phyloP scores from a whole-genome alignment of 2,329 filamentous ascomycete genomes.

The Anisogramma anomala region DNA sequence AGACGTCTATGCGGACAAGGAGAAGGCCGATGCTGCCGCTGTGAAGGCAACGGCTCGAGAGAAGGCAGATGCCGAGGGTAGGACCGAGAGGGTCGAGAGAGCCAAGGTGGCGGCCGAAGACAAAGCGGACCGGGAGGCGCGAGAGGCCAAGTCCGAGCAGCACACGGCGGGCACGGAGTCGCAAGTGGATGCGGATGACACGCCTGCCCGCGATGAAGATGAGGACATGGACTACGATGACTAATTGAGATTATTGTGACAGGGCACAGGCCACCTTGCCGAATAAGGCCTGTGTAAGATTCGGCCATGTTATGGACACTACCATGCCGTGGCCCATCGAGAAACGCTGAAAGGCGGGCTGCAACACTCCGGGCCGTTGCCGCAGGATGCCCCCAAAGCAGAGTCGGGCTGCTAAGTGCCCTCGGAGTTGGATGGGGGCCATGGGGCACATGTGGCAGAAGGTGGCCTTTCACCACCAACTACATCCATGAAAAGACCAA shows the following conservation, averaged over 20 bases:
- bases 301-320: no score
- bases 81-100: slow-evolving; percentile 15
- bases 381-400: no score
- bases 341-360: no score
- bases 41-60: slow-evolving; percentile 15
- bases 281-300: no score
- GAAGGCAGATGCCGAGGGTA: slow-evolving; percentile 14
- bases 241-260: neutral
- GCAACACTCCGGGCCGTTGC: no score
- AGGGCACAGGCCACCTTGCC: no score
- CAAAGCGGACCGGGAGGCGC: slow-evolving; percentile 7
- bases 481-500: no score
- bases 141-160: slow-evolving; percentile 1
- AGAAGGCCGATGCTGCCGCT: slow-evolving; percentile 7
- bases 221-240: slow-evolving; percentile 39
- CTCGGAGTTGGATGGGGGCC: no score
- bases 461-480: no score
- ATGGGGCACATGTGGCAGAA: no score
- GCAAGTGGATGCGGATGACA: slow-evolving; percentile 19
- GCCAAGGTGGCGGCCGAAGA: slow-evolving; percentile 11
- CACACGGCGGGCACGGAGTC: slow-evolving; percentile 5
- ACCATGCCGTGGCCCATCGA: no score
- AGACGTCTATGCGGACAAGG: slow-evolving; percentile 35
- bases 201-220: slow-evolving; percentile 32
- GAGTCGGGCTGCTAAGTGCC: no score